These are phyloP conservation scores for Zea luxurians DNA, from an alignment of 176 grass and related monocot genomes.

Conservation along the genomic window DNA sequence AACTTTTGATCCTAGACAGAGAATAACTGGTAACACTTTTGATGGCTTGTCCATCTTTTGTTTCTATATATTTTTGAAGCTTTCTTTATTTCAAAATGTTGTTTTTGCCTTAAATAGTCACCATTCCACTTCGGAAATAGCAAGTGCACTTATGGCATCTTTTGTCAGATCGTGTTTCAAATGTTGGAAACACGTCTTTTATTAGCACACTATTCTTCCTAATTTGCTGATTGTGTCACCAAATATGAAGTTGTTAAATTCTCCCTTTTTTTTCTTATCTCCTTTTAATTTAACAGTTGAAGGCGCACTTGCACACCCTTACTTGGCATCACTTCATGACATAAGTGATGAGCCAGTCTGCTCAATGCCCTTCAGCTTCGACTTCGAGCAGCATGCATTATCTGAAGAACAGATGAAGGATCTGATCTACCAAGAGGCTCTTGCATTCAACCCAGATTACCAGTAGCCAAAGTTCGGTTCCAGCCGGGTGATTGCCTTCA, in stretches of 20 bases:
- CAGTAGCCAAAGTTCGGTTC: slow-evolving; percentile 47
- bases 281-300: slow-evolving; percentile 56
- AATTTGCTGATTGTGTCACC: not conserved
- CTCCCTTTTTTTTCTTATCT: not conserved
- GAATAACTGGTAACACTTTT: slow-evolving; percentile 75
- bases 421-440: slow-evolving; percentile 83
- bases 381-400: slow-evolving; percentile 91
- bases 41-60: not conserved
- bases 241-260: slow-evolving; percentile 16
- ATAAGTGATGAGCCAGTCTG: slow-evolving; percentile 86
- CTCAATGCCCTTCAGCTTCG: slow-evolving; percentile 78
- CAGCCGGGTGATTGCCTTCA: not conserved
- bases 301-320: slow-evolving; percentile 95
- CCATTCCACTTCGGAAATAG: slow-evolving; percentile 11
- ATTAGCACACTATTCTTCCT: not conserved
- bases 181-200: not conserved
- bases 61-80: not conserved
- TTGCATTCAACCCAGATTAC: slow-evolving; percentile 86
- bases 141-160: not conserved
- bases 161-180: no score
- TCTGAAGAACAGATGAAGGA: slow-evolving; percentile 99
- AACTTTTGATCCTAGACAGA: slow-evolving; percentile 91
- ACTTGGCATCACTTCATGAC: slow-evolving; percentile 92
- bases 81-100: slow-evolving; percentile 10
- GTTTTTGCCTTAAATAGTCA: slow-evolving; percentile 7